These are phyloP conservation scores for Triadica sebifera DNA, from an alignment of 345 rosid species.

Conservation along the genomic window DNA sequence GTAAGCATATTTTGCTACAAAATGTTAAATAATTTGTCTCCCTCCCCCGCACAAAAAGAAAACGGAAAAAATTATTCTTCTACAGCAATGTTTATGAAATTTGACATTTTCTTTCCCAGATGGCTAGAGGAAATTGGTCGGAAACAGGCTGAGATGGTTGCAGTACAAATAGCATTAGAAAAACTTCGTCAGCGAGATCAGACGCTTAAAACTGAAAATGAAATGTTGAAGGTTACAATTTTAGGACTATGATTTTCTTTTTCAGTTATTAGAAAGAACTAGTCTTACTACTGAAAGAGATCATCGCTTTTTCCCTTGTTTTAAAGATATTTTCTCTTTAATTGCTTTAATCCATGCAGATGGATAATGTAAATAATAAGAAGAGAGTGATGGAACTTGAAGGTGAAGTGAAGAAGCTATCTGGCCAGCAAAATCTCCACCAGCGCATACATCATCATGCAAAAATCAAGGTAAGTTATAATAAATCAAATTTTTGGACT, in stretches of 20 bases:
- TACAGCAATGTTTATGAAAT: constrained; percentile 6
- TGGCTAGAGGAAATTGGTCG: constrained; percentile 88
- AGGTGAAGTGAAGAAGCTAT: constrained; percentile 69
- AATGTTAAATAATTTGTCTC: background rate
- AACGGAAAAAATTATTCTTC: background rate
- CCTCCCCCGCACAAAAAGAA: background rate
- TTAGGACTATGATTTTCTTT: background rate
- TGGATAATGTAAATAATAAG: constrained; percentile 63
- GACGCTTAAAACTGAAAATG: constrained; percentile 67
- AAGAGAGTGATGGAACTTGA: constrained; percentile 66
- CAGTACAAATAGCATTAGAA: constrained; percentile 69
- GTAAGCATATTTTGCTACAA: constrained; percentile 42
- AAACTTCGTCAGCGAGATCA: constrained; percentile 66
- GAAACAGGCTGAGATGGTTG: constrained; percentile 69
- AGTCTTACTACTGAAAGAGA: background rate
- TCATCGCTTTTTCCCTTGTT: background rate
- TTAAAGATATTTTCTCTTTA: background rate
- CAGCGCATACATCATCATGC: constrained; percentile 90
- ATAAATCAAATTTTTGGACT: background rate
- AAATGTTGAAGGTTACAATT: constrained; percentile 65
- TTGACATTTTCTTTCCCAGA: constrained; percentile 34
- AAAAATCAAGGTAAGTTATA: constrained; percentile 75
- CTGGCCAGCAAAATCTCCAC: constrained; percentile 85
- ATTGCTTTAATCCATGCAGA: constrained; percentile 36
- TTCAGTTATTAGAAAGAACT: background rate